These are phyloP conservation scores for Boletus albobrunnescens DNA, from an alignment of 1,284 basidiomycete genomes.

Conservation along the genomic window DNA sequence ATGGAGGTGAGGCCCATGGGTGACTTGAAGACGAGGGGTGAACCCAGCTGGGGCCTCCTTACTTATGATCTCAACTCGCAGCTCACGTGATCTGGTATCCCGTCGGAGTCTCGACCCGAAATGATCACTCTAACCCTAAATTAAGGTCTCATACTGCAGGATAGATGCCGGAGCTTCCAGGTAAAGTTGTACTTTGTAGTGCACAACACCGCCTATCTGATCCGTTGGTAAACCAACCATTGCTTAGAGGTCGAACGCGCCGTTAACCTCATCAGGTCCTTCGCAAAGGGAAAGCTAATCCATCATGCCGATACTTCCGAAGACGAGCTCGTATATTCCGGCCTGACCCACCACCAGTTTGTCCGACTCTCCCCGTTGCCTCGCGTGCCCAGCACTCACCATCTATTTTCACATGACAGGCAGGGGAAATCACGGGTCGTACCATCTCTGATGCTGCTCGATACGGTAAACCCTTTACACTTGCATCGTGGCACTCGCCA, in stretches of 20 bases:
- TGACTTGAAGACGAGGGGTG: not conserved
- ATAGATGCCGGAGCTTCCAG: conserved; percentile 60
- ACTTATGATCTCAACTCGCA: too few relatives aligned
- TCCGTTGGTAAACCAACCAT: not conserved
- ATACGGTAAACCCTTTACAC: conserved; percentile 44
- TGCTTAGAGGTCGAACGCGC: conserved; percentile 70
- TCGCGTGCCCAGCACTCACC: not conserved
- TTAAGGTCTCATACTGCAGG: too few relatives aligned
- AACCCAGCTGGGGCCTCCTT: too few relatives aligned
- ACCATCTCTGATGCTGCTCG: conserved; percentile 57
- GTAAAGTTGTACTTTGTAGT: conserved; percentile 36
- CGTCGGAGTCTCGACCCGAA: not conserved
- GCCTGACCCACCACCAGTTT: conserved; percentile 57
- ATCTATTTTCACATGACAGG: conserved; percentile 38
- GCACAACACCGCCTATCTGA: not conserved
- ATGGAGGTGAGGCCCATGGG: conserved; percentile 14
- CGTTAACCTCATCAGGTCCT: conserved; percentile 51
- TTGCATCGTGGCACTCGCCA: not conserved
- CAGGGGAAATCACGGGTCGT: conserved; percentile 54
- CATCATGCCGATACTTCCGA: conserved; percentile 55
- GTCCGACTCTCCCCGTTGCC: conserved; percentile 41
- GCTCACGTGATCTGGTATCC: conserved; percentile 10
- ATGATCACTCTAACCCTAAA: too few relatives aligned
- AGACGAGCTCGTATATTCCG: conserved; percentile 71
- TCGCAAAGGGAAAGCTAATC: conserved; percentile 58